A percentile compares a stretch with the other conserved stretches of the same genome.
phyloP scores from a whole-genome alignment of 2,329 filamentous ascomycete genomes.

The Daldinia sp. region DNA sequence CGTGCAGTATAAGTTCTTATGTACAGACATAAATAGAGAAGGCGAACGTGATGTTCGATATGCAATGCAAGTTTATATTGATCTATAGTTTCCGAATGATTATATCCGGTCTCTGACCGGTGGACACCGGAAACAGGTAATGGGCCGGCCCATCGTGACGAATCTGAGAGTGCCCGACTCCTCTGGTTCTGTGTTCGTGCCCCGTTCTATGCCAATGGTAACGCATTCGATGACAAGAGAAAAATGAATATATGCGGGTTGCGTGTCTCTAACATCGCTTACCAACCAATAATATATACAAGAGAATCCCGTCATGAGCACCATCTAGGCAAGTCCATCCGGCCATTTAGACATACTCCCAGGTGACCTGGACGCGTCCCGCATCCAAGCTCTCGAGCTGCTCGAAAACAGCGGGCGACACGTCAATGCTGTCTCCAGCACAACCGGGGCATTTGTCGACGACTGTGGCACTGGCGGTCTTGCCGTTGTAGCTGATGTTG shows the following conservation, averaged over 20 bases:
- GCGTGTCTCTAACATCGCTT: neutral
- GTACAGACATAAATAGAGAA: neutral
- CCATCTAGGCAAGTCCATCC: neutral
- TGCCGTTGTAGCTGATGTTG: constrained; percentile 44
- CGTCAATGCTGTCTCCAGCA: constrained; percentile 44
- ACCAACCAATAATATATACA: constrained; percentile 5
- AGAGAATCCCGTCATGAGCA: neutral
- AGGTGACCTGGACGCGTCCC: constrained; percentile 44
- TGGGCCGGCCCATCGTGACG: constrained; percentile 9
- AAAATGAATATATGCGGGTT: neutral
- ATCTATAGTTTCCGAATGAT: neutral
- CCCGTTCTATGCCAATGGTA: neutral
- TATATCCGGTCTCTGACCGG: constrained; percentile 4
- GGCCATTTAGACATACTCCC: constrained; percentile 42
- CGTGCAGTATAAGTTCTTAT: neutral
- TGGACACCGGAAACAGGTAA: neutral
- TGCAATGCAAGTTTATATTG: constrained; percentile 5
- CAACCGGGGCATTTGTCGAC: constrained; percentile 51
- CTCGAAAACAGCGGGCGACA: constrained; percentile 47
- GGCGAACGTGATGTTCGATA: neutral
- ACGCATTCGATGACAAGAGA: neutral
- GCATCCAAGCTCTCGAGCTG: constrained; percentile 26
- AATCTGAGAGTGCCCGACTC: neutral
- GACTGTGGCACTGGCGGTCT: constrained; percentile 44
- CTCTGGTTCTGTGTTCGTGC: neutral